A percentile compares a stretch with the other conserved stretches of the same genome.
These are phyloP conservation scores for Coniochaeta hoffmannii DNA, from an alignment of 2,329 filamentous ascomycete genomes.

Conservation along the genomic window DNA sequence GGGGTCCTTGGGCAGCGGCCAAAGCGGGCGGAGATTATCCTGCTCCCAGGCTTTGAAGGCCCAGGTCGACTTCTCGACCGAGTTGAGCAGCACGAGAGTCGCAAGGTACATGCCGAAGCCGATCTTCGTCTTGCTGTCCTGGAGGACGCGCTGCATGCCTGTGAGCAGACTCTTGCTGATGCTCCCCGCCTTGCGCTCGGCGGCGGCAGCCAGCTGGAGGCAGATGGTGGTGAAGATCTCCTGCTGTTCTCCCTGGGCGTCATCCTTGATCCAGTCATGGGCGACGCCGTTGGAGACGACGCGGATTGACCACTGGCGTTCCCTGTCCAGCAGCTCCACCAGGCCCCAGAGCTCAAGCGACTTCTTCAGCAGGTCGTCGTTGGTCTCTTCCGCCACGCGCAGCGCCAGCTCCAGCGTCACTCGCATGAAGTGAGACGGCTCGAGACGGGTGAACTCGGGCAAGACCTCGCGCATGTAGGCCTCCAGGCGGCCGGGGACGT, in stretches of 20 bases:
- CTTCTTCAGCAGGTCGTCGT: constrained; percentile 47
- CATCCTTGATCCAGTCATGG: constrained; percentile 42
- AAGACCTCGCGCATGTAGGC: constrained; percentile 52
- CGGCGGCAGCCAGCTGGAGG: constrained; percentile 57
- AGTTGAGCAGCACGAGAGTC: constrained; percentile 55
- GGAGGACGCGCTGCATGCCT: constrained; percentile 52
- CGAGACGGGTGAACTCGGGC: constrained; percentile 48
- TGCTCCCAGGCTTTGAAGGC: constrained; percentile 63
- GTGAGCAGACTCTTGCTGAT: constrained; percentile 52
- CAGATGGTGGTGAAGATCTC: constrained; percentile 55
- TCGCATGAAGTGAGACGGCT: constrained; percentile 53
- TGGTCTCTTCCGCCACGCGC: constrained; percentile 36
- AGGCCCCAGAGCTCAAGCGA: constrained; percentile 58
- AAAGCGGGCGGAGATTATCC: constrained; percentile 48
- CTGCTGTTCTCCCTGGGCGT: constrained; percentile 45
- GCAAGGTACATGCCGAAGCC: constrained; percentile 56
- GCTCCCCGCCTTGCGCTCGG: constrained; percentile 54
- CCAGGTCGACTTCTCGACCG: constrained; percentile 62
- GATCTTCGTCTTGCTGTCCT: constrained; percentile 53
- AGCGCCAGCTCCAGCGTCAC: constrained; percentile 46
- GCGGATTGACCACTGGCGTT: constrained; percentile 52
- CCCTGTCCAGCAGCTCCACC: constrained; percentile 58
- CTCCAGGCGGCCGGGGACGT: constrained; percentile 52
- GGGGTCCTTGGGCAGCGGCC: constrained; percentile 54
- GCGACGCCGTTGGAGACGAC: constrained; percentile 36